phyloP scores from a whole-genome alignment of 208 protist species.

The Leishmania turanica region DNA sequence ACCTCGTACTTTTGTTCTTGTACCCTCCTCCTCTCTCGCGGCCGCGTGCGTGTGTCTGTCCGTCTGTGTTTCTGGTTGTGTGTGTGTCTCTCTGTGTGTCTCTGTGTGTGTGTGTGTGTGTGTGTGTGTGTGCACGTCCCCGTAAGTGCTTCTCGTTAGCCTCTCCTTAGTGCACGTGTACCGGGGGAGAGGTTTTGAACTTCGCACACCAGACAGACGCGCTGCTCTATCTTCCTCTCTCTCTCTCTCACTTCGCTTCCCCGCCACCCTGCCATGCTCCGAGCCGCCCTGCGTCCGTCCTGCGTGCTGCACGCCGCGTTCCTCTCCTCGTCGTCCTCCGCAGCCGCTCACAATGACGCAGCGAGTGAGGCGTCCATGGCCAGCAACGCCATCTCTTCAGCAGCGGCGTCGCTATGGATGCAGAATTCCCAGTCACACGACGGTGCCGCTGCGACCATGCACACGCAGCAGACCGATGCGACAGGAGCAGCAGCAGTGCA shows the following conservation, averaged over 20 bases:
- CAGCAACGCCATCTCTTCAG: constrained; percentile 1
- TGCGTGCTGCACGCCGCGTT: constrained; percentile 13
- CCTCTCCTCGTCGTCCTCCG: constrained; percentile 8
- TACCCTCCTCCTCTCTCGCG: neutral
- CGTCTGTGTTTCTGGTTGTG: too few relatives aligned
- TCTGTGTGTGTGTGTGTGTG: too few relatives aligned
- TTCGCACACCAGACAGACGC: neutral
- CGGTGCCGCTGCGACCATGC: constrained; percentile 5
- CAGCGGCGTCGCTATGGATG: constrained; percentile 11
- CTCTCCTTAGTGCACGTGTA: neutral
- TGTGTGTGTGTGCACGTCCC: neutral
- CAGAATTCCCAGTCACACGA: constrained; percentile 6
- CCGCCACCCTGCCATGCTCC: constrained; percentile 18
- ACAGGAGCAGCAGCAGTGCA: constrained; percentile 1
- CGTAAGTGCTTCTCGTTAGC: neutral
- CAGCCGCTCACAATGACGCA: neutral
- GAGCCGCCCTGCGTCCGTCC: constrained; percentile 12
- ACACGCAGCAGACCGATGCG: constrained; percentile 5
- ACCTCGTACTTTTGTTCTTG: neutral
- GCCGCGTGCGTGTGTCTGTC: neutral
- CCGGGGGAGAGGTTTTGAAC: neutral
- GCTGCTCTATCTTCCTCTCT: neutral
- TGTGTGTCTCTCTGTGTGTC: too few relatives aligned
- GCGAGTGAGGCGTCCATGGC: neutral
- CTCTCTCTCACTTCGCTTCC: neutral